Evolutionary conservation across 306 rosid genomes (phyloP).

Genomic region (Ziziphus jujuba): DNA sequence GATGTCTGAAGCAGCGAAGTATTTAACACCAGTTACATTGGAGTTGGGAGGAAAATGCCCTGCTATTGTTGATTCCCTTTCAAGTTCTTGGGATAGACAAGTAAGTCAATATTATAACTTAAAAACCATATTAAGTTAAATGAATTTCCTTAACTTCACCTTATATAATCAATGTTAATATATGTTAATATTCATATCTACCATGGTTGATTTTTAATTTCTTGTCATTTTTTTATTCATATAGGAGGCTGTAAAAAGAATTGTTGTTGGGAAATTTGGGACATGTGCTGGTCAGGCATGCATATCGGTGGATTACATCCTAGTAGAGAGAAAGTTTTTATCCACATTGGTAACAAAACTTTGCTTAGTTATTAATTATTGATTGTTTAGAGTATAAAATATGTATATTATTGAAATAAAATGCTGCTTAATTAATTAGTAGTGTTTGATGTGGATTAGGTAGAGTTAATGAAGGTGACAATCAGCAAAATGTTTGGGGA

Average conservation of each 20-base stretch:
- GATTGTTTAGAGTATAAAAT: too few species aligned
- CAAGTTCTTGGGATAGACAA: slow-evolving; percentile 55
- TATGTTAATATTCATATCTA: too few species aligned
- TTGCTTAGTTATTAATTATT: too few species aligned
- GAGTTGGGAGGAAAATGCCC: slow-evolving; percentile 91
- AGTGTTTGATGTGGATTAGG: too few species aligned
- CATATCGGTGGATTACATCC: slow-evolving; percentile 64
- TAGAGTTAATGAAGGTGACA: slow-evolving; percentile 41
- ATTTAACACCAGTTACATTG: slow-evolving; percentile 68
- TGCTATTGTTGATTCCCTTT: slow-evolving; percentile 61
- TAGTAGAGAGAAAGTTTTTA: slow-evolving; percentile 53
- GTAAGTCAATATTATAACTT: slow-evolving; percentile 29
- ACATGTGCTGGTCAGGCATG: slow-evolving; percentile 85
- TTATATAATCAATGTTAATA: too few species aligned
- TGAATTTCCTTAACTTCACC: too few species aligned
- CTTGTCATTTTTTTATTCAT: too few species aligned
- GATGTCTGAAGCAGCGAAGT: slow-evolving; percentile 62
- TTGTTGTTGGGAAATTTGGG: slow-evolving; percentile 61
- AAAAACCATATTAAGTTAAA: too few species aligned
- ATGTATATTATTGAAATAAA: background rate
- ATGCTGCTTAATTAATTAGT: slow-evolving; percentile 29
- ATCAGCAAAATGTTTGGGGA: slow-evolving; percentile 59
- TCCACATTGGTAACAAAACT: slow-evolving; percentile 49
- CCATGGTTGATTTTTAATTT: too few species aligned
- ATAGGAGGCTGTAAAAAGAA: slow-evolving; percentile 54